Base-by-base conservation (phyloP, 768 basidiomycete genomes). In the Pholiota microspora region DNA sequence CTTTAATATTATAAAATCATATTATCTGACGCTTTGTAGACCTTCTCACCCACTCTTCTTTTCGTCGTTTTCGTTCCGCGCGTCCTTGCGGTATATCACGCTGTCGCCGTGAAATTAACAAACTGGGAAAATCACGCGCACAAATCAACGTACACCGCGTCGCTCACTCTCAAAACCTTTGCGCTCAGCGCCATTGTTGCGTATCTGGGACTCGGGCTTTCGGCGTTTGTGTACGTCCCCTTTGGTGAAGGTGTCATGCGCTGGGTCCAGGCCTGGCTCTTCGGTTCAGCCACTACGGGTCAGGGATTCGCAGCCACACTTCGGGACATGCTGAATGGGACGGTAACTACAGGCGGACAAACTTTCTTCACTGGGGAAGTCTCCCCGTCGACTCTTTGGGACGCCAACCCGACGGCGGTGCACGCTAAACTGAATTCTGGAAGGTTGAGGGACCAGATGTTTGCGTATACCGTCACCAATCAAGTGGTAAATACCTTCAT, bases 211-310 rank as follows among this genome's bases (percentile, higher is more conserved):
- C 81, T 99, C n/a, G 85, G 83, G 5, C 83, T 98, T 13, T 92
- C 89, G n/a, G 94, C 95, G 13, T 98, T 94, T 65, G 82, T 97
- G 47, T 99, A 98, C 67, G 91, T 96, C 3, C 94, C 94, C 0
- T 97, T 95, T 59, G 94, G 94, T 25, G 88, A 88, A 65, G 80
- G 81, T 49, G 84, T 93, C 57, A 93, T 94, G 89, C 73, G 77
- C 7, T 66, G 76, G 47, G 71, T 79, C 7, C 80, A 80, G 59
- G 64, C 69, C 6, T 72, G 71, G 69, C 62, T 81, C 12, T 77
- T 78, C 57, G 60, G 69, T 3, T 69, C 70, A 12, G 56, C 54
- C 3, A 59, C 58, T 12, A 56, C 57, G 16, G 27, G 49, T 23
- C 49, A 52, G 9, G 64, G 67, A 3, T 49, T 68, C 24, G 51